Evolutionary conservation across 257 asterid genomes (phyloP), one percentile per base, ranked within the genome.

Genomic region (Rauvolfia tetraphylla): DNA sequence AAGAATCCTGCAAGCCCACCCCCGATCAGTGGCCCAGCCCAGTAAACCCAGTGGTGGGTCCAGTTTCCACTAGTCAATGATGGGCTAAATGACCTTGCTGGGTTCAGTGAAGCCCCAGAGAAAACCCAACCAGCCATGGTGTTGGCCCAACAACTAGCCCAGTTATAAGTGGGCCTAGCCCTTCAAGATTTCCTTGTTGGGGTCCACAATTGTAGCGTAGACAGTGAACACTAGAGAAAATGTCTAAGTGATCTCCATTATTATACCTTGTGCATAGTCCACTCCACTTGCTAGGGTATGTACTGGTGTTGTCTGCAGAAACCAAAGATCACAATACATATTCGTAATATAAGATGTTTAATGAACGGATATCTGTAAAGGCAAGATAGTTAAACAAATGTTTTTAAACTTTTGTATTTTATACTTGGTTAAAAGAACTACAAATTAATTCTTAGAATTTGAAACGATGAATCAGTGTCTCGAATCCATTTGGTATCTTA

Each of bases 81-180:
- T 0, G 98, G 98, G 36, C 98, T 97, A 27, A 92, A 94, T 0
- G 98, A 93, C 27, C 98, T 87, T 0, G 97, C 98, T 0, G 98
- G 97, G 88, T 93, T 93, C 98, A 93, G 90, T 22, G 97, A 93
- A 29, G 94, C 98, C 11, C 96, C 98, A 0, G 97, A 92, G 78
- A 92, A 92, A 0, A 97, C 83, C 61, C 98, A 97, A 18, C 96
- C 97, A n/a, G 96, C 98, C 98, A 93, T 93, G 44, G 90, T 88
- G 61, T 90, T 92, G 34, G 97, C 76, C 98, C 98, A 34, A 93
- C 96, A 2, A 92, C 89, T 29, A 92, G 92, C 81, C 98, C 98
- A 80, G 91, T 87, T 0, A 93, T 80, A 20, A 93, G 86, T 82
- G 98, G 96, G 84, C 98, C 98, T 20, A 89, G 82, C 51, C 98